Evolutionary conservation across 305 asterid species (phyloP), one percentile per base, ranked within the genome.

Genomic region (Ilex paraguariensis): DNA sequence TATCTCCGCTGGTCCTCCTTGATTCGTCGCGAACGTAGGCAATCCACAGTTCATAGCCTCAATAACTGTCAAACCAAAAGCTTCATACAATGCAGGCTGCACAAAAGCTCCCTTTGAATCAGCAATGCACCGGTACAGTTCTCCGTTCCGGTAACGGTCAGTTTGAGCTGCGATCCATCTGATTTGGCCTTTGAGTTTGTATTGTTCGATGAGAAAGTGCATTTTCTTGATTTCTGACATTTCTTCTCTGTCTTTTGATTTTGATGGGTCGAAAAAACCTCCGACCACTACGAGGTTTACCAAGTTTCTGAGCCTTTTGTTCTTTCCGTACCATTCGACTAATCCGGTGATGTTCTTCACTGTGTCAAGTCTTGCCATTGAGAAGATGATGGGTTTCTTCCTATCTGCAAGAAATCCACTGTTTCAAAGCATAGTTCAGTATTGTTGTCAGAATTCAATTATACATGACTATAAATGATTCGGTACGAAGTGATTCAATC

Each of bases 91-190:
- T 46, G 86, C 93, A 46, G 93, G 95, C 66, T 87, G 95, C 58
- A 87, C 78, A 13, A 87, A 85, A 51, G 87, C 95, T 6, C 95
- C 95, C 60, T 76, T 83, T 0, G 87, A 85, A 72, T 87, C 95
- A 7, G 95, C 92, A 60, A 87, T 81, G 44, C 74, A 75, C 42
- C 92, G 77, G 42, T 87, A 87, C 3, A 87, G 81, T 77, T 87
- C 90, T 53, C 95, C 62, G 44, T 87, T 87, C 4, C 93, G 75
- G 44, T 75, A 70, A 70, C 88, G 79, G 54, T 87, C 92, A 2
- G 90, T 84, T 79, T 87, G 95, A 64, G 92, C 92, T 30, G 82
- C 82, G 69, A 87, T 87, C 95, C 95, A 87, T 85, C 95, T 83
- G 17, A 87, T 80, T 54, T 84, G 90, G 12, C 88, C 95, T 66